Base-by-base conservation (phyloP, 2,329 filamentous ascomycete species). In the Alternaria burnsii region DNA sequence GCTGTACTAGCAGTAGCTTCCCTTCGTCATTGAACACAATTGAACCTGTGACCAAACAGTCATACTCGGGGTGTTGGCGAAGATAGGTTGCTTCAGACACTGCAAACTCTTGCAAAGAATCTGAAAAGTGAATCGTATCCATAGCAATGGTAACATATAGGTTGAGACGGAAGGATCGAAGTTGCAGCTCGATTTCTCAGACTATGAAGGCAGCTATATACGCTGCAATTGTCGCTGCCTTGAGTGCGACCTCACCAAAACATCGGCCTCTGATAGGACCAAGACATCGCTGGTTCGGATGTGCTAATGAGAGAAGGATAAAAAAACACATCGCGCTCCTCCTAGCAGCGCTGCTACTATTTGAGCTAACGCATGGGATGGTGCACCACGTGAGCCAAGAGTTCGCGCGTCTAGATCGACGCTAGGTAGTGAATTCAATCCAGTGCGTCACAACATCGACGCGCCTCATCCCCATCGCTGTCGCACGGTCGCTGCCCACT, bases 1-100 rank as follows among this genome's bases (percentile, higher is more conserved):
- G 75, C 62, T 78, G 76, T 24, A 79, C 73, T 14, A 79, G 68
- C 8, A 79, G 69, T 34, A 79, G 41, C 38, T 73, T 74, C 7
- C 71, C 69, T 16, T 76, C 64, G 11, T 58, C 43, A 52, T 78
- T 66, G 63, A 79, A 79, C 1, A 79, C 70, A 2, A 73, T 61
- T 24, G 72, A 68, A 14, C 76, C 76, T 7, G 71, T 72, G 18
- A 63, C 73, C 12, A 79, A 57, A 9, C 68, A 54, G n/a, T 72
- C 43, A 46, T 72, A 72, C 30, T 76, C 60, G 10, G 68, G 48
- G 56, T 77, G 69, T 32, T 69, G 67, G 26, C 56, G 54, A 5
- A 76, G 63, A 42, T 69, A 78, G 3, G 71, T 71, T 26, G 67
- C 55, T 22, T 69, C 72, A n/a, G 69, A 46, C 30, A 78, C 62